Evolutionary conservation across 768 basidiomycete genomes (phyloP), one percentile per base, ranked within the genome.

Genomic region (Collybia sordida): DNA sequence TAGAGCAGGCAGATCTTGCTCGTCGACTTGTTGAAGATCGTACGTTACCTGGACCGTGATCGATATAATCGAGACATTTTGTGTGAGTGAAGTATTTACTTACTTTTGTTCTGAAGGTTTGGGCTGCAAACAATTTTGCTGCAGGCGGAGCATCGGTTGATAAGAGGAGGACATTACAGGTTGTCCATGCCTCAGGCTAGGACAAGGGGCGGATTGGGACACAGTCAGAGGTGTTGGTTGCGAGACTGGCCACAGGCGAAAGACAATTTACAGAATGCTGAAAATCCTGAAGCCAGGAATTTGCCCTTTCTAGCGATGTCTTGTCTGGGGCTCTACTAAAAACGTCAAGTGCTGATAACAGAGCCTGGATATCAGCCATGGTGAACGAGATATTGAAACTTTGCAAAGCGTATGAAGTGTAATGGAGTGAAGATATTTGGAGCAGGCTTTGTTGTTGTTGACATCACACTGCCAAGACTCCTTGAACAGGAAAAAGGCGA

Each of bases 231-330:
- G 77, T 69, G 76, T 67, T 70, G 79, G 76, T 72, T 68, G 72
- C 60, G 74, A 72, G 70, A 75, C 69, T 77, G 79, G 74, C 83
- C 80, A 82, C 71, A 82, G 79, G 81, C 78, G 83, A 85, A 83
- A 83, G 72, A 75, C 74, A 77, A 89, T 84, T 88, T 86, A 98
- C 96, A 77, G 93, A 95, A 78, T 98, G 95, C 76, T 99, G 96
- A 68, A 98, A 99, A 70, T 95, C 93, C 74, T 94, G 89, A 55
- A 99, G 86, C 94, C 94, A 98, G 58, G 83, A 72, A 73, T 97
- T 98, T 58, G 94, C 96, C 58, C 79, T 80, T 58, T 91, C 89
- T 56, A 97, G 79, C 15, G 91, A 85, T 14, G 70, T 69, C 60
- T 90, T 88, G 77, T 96, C 90, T 25, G 96, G 90, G 46, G 86